These are phyloP conservation scores for Styphnolobium japonicum DNA, from an alignment of 306 rosid genomes.

Conservation along the genomic window DNA sequence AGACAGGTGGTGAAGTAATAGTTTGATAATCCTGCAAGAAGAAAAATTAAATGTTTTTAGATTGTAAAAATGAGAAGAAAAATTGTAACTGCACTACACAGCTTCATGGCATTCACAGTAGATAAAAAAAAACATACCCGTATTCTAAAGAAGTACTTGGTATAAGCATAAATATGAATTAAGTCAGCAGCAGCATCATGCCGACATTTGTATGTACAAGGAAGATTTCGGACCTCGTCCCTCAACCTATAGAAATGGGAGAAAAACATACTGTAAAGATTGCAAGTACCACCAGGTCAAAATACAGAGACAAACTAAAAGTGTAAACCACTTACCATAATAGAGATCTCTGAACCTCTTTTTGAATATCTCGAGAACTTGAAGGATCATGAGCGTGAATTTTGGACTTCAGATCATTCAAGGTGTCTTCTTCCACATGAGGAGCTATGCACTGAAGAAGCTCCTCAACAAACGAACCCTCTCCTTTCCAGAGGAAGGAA, in stretches of 20 bases:
- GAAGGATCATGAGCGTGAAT: constrained; percentile 70
- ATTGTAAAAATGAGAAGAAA: background rate
- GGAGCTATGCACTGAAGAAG: constrained; percentile 80
- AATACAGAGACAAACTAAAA: constrained; percentile 8
- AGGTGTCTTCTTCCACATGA: constrained; percentile 56
- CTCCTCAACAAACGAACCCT: constrained; percentile 88
- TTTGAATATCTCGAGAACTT: constrained; percentile 59
- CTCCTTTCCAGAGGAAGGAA: constrained; percentile 88
- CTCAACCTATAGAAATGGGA: constrained; percentile 67
- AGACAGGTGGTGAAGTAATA: constrained; percentile 92
- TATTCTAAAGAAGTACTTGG: constrained; percentile 84
- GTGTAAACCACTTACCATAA: constrained; percentile 54
- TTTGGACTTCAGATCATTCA: constrained; percentile 71
- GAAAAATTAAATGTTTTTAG: background rate
- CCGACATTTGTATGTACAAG: constrained; percentile 94
- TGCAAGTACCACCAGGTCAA: background rate
- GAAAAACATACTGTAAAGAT: constrained; percentile 4
- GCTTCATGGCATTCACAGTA: background rate
- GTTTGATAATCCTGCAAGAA: constrained; percentile 69
- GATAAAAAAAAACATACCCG: constrained; percentile 61
- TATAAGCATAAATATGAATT: constrained; percentile 91
- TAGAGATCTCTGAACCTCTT: constrained; percentile 73
- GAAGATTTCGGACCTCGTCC: constrained; percentile 87
- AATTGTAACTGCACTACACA: background rate
- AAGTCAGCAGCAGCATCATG: constrained; percentile 99